Evolutionary conservation across 148 eudicot species (phyloP), one percentile per base, ranked within the genome.

Genomic region (Selenicereus undatus): DNA sequence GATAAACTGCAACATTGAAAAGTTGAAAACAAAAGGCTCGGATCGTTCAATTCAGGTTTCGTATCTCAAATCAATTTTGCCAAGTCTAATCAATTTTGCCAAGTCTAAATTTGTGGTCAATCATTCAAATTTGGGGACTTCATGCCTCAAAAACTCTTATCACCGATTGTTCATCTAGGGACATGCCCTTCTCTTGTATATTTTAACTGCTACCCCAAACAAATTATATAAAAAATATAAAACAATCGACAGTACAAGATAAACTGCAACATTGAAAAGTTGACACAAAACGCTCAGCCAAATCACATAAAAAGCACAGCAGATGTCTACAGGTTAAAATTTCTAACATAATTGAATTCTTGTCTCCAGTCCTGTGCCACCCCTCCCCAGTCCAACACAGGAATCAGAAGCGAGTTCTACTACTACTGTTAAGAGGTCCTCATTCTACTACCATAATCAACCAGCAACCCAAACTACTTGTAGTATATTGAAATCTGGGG

Each of bases 401-500:
- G 35, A 66, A 66, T 18, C 68, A 56, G 6, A 56, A 56, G 62
- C 16, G 52, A 56, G 18, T 20, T 16, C 62, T 20, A 64, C 71
- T 20, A 64, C 71, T 66, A 66, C 36, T 26, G 71, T 66, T 66
- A 66, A 66, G 27, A 65, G 26, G 32, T 14, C 22, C 71, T 56
- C 30, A 11, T 66, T 27, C 17, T 66, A 27, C 71, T 26, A 27
- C 8, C 13, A 27, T 66, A 66, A 66, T n/a, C 35, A n/a, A n/a
- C 29, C 26, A 8, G 68, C 8, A 64, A 75, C 51, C 35, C 27
- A 66, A 66, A 26, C 84, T 82, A 90, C 84, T 78, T 64, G 87
- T 87, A 90, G 82, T 90, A 88, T 21, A 88, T 35, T 1, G 93
- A 88, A 35, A 90, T 79, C 83, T 79, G 91, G 71, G 93, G 93